A percentile compares a stretch with the other conserved stretches of the same genome.
Evolutionary conservation across 192 early-diverging fungal species (phyloP).

Genomic region (Coemansia sp.): DNA sequence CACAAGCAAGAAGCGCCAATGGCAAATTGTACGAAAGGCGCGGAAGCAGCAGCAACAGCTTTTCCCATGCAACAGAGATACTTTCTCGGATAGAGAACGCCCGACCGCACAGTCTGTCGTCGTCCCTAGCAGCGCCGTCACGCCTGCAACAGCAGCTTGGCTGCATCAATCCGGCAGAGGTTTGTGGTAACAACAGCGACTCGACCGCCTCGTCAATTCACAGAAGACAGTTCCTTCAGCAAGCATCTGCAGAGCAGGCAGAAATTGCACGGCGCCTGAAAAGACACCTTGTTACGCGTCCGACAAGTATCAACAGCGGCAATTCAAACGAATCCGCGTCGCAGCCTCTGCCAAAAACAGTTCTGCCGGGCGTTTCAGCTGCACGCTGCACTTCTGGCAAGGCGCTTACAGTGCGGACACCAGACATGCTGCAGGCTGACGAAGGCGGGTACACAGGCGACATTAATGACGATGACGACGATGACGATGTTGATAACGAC

Average conservation of each 20-base stretch:
- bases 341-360: neutral
- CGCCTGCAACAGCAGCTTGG: neutral
- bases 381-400: neutral
- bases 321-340: neutral
- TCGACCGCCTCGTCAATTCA: constrained; percentile 14
- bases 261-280: constrained; percentile 69
- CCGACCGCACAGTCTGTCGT: constrained; percentile 9
- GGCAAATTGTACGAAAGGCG: neutral
- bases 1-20: constrained; percentile 1
- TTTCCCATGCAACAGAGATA: constrained; percentile 17
- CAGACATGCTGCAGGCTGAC: constrained; percentile 11
- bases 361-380: neutral
- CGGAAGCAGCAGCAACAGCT: neutral
- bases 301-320: constrained; percentile 29
- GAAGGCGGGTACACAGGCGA: constrained; percentile 50
- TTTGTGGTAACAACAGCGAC: constrained; percentile 25
- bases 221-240: constrained; percentile 12
- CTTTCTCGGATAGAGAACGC: neutral
- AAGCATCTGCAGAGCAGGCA: constrained; percentile 29
- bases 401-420: neutral
- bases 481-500: constrained; percentile 25
- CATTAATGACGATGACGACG: constrained; percentile 38
- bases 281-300: constrained; percentile 71
- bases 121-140: neutral
- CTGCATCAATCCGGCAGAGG: neutral